Evolutionary conservation across 345 rosid genomes (phyloP).

Genomic region (Trapa bicornis): DNA sequence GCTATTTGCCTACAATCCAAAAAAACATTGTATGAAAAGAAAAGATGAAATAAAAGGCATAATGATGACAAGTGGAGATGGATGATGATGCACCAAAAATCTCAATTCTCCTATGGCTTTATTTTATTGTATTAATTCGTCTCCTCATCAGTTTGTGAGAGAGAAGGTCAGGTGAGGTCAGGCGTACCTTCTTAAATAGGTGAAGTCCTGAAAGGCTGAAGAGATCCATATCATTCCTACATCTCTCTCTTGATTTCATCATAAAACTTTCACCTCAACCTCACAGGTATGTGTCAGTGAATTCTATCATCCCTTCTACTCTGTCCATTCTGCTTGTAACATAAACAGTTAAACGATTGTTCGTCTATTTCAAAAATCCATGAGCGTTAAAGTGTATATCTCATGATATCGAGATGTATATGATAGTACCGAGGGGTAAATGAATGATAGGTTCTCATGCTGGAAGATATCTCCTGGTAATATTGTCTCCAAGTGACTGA

Average conservation of each 20-base stretch:
- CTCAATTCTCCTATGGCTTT: not conserved
- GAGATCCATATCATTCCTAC: not conserved
- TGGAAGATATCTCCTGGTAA: conserved; percentile 2
- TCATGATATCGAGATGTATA: not conserved
- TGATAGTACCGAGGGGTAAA: not conserved
- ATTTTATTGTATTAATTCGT: conserved; percentile 31
- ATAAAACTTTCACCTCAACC: not conserved
- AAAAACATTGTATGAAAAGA: too few species aligned
- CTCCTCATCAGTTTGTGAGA: conserved; percentile 5
- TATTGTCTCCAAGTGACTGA: conserved; percentile 11
- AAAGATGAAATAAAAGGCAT: too few species aligned
- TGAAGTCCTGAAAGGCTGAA: not conserved
- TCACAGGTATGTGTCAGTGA: not conserved
- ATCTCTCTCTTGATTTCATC: not conserved
- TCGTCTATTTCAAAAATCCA: too few species aligned
- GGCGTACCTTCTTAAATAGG: not conserved
- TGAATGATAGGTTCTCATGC: conserved; percentile 4
- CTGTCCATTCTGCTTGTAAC: too few species aligned
- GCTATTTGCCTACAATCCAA: too few species aligned
- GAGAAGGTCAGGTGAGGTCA: not conserved
- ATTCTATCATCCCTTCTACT: too few species aligned
- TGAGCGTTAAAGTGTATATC: not conserved
- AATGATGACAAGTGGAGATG: too few species aligned
- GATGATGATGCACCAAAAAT: too few species aligned
- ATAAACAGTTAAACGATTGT: too few species aligned